Evolutionary conservation across 108 stramenopile genomes (phyloP).

Genomic region (Ochromonas danica): DNA sequence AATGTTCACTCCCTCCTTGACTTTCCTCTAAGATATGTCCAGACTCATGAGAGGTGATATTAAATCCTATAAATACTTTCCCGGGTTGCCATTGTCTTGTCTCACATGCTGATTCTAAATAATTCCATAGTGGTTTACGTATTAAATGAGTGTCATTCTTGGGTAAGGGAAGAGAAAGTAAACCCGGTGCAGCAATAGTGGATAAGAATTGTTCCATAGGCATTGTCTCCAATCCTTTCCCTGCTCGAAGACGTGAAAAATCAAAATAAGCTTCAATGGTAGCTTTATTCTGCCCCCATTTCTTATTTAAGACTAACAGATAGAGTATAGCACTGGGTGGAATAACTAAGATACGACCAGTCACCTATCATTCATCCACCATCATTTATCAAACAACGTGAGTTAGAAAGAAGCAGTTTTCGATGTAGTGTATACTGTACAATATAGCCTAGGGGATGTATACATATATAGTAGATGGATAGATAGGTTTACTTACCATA

Average conservation of each 20-base stretch:
- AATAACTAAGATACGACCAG: conserved; percentile 12
- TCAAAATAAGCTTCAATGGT: conserved; percentile 7
- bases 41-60: too few relatives aligned
- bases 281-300: neutral
- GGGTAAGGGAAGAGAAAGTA: neutral
- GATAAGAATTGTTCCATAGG: conserved; percentile 8
- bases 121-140: neutral
- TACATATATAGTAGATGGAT: too few relatives aligned
- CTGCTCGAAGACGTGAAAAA: neutral
- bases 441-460: too few relatives aligned
- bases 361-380: too few relatives aligned
- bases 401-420: too few relatives aligned
- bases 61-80: conserved; percentile 13
- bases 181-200: neutral
- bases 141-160: neutral
- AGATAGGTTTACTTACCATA: too few relatives aligned
- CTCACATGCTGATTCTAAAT: conserved; percentile 8
- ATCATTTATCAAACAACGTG: too few relatives aligned
- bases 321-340: neutral
- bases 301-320: conserved; percentile 7
- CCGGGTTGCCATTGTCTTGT: conserved; percentile 25
- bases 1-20: too few relatives aligned
- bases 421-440: too few relatives aligned
- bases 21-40: too few relatives aligned
- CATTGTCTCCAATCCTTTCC: neutral